Evolutionary conservation across 2,329 filamentous ascomycete genomes (phyloP).

Genomic region (Nigrospora sphaerica): DNA sequence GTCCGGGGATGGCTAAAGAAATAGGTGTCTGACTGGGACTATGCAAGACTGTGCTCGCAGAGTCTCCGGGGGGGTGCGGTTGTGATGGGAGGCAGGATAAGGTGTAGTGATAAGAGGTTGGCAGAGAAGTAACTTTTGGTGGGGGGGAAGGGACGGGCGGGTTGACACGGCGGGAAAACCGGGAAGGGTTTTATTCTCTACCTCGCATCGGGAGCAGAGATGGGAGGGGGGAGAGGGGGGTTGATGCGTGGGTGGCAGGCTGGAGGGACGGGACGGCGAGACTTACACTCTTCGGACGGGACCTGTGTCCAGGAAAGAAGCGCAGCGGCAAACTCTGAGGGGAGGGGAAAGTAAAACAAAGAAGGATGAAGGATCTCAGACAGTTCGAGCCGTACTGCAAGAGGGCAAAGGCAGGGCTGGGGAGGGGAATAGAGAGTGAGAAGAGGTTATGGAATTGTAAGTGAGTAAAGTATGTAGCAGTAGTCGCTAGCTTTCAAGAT

Average conservation of each 20-base stretch:
- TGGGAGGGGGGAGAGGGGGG: no score
- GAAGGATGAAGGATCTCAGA: not conserved
- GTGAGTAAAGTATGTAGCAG: not conserved
- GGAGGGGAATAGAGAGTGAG: not conserved
- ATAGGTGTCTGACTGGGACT: not conserved
- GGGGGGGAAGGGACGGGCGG: not conserved
- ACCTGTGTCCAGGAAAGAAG: not conserved
- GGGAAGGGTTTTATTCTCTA: constrained; percentile 1
- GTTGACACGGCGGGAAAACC: not conserved
- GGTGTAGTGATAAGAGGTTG: constrained; percentile 2
- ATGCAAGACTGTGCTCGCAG: constrained; percentile 1
- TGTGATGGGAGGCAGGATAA: not conserved
- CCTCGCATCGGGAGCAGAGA: not conserved
- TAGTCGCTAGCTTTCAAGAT: not conserved
- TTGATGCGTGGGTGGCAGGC: no score
- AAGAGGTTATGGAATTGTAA: not conserved
- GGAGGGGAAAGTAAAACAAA: not conserved
- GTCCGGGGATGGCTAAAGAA: no score
- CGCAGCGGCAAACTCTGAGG: not conserved
- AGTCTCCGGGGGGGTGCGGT: not conserved
- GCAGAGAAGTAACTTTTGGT: constrained; percentile 2
- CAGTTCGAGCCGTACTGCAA: not conserved
- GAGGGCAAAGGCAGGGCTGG: not conserved
- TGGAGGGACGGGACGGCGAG: not conserved
- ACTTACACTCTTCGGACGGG: not conserved